Evolutionary conservation across 495 filamentous ascomycete genomes (phyloP), one percentile per base, ranked within the genome.

Genomic region (Aspergillus baeticus): DNA sequence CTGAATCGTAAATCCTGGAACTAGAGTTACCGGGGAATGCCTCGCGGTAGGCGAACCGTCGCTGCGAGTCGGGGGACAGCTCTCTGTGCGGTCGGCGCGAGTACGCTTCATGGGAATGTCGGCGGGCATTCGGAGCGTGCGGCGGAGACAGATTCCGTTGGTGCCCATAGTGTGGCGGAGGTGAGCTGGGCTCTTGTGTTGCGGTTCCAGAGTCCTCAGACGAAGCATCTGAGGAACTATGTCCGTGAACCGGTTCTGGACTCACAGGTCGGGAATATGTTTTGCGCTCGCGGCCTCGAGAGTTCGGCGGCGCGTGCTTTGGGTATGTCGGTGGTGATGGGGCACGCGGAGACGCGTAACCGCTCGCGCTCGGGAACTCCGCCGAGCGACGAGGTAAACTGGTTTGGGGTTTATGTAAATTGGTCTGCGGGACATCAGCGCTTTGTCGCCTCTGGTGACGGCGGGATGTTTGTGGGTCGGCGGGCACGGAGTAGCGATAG

Each of bases 21-120:
- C 58, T 55, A 1, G 62, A 56, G 39, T 57, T 61, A 4, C 26
- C 26, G 8, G 26, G 26, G 20, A 57, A 52, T 47, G 35, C 54
- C 29, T 50, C 60, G 51, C 39, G 63, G 46, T 20, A 55, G 14
- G 44, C 54, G 56, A 58, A 58, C 3, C 63, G 65, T 37, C 54
- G 38, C 7, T 65, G 61, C 1, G 62, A 47, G 21, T 63, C 47
- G 0, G 73, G 70, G 0, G 73, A 75, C 3, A 68, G 48, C 3
- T 75, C 71, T 26, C 70, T 62, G 3, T 60, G 60, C 0, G 69
- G 69, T 62, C 67, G 66, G 17, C 71, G 68, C 1, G 56, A 66
- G 35, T 75, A 77, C 2, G 72, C 67, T 29, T 78, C 75, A 47
- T 78, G 75, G 1, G 75, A 78, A 57, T 78, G 75, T 0, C 75